Conservation (phyloP, 768 basidiomycete genomes). For the Trametopsis cervina region DNA sequence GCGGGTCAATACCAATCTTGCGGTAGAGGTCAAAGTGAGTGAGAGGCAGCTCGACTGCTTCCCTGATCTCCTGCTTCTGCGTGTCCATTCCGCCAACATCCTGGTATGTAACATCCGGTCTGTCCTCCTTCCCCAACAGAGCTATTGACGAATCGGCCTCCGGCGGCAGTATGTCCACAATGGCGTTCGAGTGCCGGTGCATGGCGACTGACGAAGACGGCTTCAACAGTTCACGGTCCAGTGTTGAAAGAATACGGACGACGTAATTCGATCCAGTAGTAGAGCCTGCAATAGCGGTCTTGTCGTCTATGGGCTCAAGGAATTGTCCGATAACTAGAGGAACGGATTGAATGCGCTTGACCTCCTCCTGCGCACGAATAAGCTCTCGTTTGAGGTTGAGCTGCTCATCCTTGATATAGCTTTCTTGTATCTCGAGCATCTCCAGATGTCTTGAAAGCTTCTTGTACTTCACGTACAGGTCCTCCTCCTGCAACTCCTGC, state of each 20-base stretch:
- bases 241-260: slow-evolving; percentile 91
- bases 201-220: slow-evolving; percentile 97
- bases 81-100: slow-evolving; percentile 97
- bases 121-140: slow-evolving; percentile 92
- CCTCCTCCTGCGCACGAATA: slow-evolving; percentile 97
- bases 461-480: slow-evolving; percentile 96
- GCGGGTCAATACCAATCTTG: slow-evolving; percentile 99
- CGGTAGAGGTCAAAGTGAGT: slow-evolving; percentile 98
- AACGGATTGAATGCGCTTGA: slow-evolving; percentile 97
- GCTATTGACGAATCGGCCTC: slow-evolving; percentile 97
- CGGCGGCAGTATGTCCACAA: slow-evolving; percentile 96
- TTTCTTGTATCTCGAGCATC: slow-evolving; percentile 90
- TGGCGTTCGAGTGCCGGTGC: slow-evolving; percentile 96
- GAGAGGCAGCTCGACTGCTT: slow-evolving; percentile 94
- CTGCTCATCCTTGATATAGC: slow-evolving; percentile 98
- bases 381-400: slow-evolving; percentile 97
- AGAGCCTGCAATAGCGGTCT: slow-evolving; percentile 93
- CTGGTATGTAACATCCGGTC: slow-evolving; percentile 87
- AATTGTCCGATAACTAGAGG: slow-evolving; percentile 99
- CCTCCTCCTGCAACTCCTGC: slow-evolving; percentile 82
- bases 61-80: slow-evolving; percentile 98
- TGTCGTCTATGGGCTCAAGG: slow-evolving; percentile 96
- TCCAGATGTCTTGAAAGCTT: slow-evolving; percentile 92
- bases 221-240: slow-evolving; percentile 95
- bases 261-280: slow-evolving; percentile 99